Evolutionary conservation across 1,139 yeast species (phyloP), one percentile per base, ranked within the genome.

Genomic region (Saccharomyces hybrid): DNA sequence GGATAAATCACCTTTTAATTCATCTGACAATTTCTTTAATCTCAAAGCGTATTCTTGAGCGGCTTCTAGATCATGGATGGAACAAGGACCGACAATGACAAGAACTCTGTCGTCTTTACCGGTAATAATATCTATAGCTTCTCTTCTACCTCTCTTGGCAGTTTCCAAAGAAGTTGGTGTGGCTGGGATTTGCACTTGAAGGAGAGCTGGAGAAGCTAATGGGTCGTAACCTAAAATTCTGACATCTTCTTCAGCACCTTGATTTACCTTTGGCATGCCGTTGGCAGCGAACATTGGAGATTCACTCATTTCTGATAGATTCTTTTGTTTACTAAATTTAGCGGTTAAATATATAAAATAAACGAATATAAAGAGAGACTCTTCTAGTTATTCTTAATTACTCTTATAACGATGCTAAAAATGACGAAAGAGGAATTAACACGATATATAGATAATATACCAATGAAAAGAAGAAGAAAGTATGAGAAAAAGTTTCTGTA

Each of bases 201-300:
- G 76, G 56, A 88, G 77, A 50, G 89, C 95, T 52, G 98, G 98
- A 1, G 96, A 85, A 48, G 88, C 84, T 61, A 90, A 76, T 26
- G 97, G 97, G 65, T 89, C 95, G 81, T 89, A 90, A 57, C 95
- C 96, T 57, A 82, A 76, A 68, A 90, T 88, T 73, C 96, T 82
- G 58, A 91, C 82, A 67, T 90, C 97, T 34, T 34, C 42, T 72
- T 90, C 96, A 50, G 65, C 55, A 73, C 84, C 82, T 69, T 85
- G 88, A 65, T 83, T 87, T 16, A 14, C 44, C 6, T 38, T 38
- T 55, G 85, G 44, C 14, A 57, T 44, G 28, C 55, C 57, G 34
- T 57, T 52, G n/a, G 65, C 62, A 34, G 56, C 54, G 58, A 62
- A 63, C 57, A 60, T 56, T 31, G 64, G 64, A 26, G 58, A 47